phyloP scores from a whole-genome alignment of 2,329 filamentous ascomycete species.

The Hymenoscyphus albidus region DNA sequence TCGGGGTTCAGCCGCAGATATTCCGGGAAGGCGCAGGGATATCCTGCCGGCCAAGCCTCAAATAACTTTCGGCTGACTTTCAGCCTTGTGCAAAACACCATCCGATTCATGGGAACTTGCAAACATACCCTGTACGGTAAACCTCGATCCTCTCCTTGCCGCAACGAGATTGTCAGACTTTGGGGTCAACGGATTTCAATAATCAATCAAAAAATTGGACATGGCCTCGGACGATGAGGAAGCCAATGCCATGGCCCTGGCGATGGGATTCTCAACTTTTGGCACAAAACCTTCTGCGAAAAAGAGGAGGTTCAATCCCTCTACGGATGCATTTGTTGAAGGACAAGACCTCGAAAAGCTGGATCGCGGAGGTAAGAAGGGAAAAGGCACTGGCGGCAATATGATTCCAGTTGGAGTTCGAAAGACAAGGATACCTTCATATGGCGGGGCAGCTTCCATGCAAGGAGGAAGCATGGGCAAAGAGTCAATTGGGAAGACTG shows the following conservation, averaged over 20 bases:
- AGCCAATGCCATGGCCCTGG: constrained; percentile 39
- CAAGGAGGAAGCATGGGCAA: background rate
- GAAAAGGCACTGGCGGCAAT: constrained; percentile 33
- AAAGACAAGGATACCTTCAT: background rate
- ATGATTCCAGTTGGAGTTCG: constrained; percentile 29
- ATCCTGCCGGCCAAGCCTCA: no score
- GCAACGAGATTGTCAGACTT: background rate
- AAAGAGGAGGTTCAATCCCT: constrained; percentile 63
- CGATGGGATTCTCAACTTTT: constrained; percentile 73
- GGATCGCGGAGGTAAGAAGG: constrained; percentile 34
- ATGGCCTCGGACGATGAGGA: constrained; percentile 6
- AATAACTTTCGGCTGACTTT: background rate
- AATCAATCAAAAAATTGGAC: background rate
- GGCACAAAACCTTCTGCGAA: constrained; percentile 54
- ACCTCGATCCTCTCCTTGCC: background rate
- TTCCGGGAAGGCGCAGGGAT: background rate
- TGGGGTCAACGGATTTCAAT: background rate
- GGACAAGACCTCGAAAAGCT: constrained; percentile 33
- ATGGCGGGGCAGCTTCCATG: background rate
- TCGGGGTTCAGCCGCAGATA: background rate
- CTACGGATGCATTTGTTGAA: constrained; percentile 47
- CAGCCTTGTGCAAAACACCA: background rate
- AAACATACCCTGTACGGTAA: background rate
- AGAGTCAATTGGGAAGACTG: background rate
- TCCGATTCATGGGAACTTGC: background rate